Conservation (phyloP, 352 stramenopile genomes). For the Phytophthora nicotianae region DNA sequence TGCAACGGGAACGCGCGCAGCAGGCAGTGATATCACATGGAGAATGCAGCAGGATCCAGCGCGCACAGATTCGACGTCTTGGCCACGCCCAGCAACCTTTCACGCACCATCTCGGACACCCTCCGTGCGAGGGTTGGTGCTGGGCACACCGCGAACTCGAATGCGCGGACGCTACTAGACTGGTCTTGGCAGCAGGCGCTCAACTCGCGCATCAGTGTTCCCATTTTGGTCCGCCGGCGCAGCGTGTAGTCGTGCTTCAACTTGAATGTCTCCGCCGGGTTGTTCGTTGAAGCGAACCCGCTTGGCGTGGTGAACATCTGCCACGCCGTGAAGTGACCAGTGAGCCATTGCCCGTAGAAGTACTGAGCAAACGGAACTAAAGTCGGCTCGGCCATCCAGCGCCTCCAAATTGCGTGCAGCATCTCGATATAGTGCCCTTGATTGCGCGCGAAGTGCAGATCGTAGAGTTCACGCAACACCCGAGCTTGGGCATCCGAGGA, state of each 20-base stretch:
- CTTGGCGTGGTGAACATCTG: conserved; percentile 15
- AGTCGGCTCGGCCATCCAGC: not conserved
- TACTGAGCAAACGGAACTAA: not conserved
- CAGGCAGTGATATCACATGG: not conserved
- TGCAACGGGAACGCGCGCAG: not conserved
- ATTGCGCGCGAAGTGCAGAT: not conserved
- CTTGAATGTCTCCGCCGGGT: conserved; percentile 28
- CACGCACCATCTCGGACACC: not conserved
- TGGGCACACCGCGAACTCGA: not conserved
- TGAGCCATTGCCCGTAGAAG: conserved; percentile 11
- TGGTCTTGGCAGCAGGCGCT: conserved; percentile 1
- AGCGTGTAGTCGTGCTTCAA: conserved; percentile 30
- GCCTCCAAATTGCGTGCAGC: not conserved
- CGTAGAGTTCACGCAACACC: no score
- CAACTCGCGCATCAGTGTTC: not conserved
- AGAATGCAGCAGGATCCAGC: not conserved
- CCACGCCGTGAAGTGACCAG: conserved; percentile 10
- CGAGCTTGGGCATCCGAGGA: no score
- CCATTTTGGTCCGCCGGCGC: conserved; percentile 12
- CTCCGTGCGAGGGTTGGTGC: not conserved
- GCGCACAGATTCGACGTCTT: not conserved
- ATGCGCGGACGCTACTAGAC: not conserved
- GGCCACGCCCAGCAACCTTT: not conserved
- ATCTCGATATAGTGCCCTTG: not conserved
- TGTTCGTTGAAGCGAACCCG: conserved; percentile 21